Evolutionary conservation across 192 early-diverging fungal species (phyloP).

Genomic region (Backusella macrospora): DNA sequence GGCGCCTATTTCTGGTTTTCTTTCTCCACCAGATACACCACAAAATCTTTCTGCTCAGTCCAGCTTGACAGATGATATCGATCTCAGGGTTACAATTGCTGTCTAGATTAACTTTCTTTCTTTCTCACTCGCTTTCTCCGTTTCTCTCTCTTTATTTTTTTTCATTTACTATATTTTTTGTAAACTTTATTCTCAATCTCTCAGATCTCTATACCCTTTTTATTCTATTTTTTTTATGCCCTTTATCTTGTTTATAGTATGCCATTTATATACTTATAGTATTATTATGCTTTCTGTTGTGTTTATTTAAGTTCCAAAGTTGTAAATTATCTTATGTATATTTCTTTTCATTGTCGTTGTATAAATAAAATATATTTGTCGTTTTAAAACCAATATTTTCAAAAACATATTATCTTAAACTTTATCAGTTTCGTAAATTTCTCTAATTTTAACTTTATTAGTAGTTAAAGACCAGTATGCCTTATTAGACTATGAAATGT

Average conservation of each 20-base stretch:
- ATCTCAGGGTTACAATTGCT: neutral
- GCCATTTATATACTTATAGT: neutral
- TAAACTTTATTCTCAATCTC: neutral
- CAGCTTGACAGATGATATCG: neutral
- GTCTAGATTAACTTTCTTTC: neutral
- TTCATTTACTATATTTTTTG: neutral
- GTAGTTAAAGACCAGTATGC: no score
- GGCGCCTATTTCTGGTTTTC: neutral
- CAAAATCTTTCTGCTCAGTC: neutral
- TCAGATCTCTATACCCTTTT: neutral
- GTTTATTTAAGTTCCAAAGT: neutral
- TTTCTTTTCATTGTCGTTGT: constrained; percentile 9
- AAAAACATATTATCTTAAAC: no score
- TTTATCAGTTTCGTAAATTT: no score
- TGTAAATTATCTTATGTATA: constrained; percentile 10
- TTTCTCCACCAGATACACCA: constrained; percentile 1
- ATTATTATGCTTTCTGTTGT: constrained; percentile 10
- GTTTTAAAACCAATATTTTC: neutral
- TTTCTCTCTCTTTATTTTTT: neutral
- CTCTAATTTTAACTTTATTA: no score
- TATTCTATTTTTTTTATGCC: neutral
- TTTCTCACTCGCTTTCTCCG: neutral
- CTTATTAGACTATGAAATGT: no score
- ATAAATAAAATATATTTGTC: constrained; percentile 14
- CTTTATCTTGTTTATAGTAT: constrained; percentile 9